Evolutionary conservation across 2,329 filamentous ascomycete genomes (phyloP).

Genomic region (Tolypocladium ophioglossoides): DNA sequence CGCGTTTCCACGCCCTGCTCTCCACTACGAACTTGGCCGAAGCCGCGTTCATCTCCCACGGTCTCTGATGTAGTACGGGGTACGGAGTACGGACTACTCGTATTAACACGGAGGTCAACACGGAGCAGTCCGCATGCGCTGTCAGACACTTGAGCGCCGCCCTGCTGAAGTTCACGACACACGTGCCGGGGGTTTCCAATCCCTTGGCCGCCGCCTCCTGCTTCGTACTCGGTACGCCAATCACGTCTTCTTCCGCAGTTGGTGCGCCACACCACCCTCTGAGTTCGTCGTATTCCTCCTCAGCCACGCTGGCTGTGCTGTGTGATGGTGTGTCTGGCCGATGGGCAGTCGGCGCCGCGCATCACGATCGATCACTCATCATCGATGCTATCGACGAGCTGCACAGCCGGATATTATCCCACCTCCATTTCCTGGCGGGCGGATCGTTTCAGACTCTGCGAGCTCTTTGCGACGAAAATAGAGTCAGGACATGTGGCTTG

Average conservation of each 20-base stretch:
- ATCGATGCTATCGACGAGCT: not conserved
- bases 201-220: not conserved
- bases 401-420: not conserved
- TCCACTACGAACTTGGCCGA: not conserved
- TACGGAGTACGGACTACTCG: no score
- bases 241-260: not conserved
- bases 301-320: not conserved
- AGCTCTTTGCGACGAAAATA: not conserved
- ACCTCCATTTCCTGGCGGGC: not conserved
- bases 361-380: not conserved
- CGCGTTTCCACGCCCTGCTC: not conserved
- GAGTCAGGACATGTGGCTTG: not conserved
- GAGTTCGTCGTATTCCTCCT: not conserved
- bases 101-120: not conserved
- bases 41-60: not conserved
- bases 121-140: no score
- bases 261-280: not conserved
- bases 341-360: not conserved
- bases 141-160: not conserved
- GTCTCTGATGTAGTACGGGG: no score
- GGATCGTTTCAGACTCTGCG: not conserved
- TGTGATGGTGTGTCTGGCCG: not conserved
- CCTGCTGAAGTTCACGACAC: not conserved
- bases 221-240: no score
- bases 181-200: no score